Conservation (phyloP, 495 filamentous ascomycete species). For the Penicillium arizonense region DNA sequence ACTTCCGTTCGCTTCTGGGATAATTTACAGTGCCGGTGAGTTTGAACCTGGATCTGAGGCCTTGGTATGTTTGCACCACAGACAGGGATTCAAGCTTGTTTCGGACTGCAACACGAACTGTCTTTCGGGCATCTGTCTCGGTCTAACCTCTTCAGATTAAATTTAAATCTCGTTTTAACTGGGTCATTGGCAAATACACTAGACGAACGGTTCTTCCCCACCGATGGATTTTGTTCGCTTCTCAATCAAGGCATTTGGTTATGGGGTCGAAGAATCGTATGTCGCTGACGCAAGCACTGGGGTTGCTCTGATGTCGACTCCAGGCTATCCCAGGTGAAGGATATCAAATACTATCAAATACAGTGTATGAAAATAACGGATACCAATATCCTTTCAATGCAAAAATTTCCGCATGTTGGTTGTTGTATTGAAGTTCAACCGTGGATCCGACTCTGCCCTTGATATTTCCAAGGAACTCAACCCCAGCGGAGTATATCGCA, state of each 20-base stretch:
- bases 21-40: too few relatives aligned
- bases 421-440: background rate
- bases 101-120: background rate
- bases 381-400: background rate
- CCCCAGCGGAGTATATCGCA: conserved; percentile 12
- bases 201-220: background rate
- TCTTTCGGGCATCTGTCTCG: background rate
- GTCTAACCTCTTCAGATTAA: conserved; percentile 2
- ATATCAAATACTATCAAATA: background rate
- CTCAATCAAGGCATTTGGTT: background rate
- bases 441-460: conserved; percentile 2
- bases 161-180: background rate
- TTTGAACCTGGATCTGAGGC: too few relatives aligned
- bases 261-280: background rate
- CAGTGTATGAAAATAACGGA: background rate
- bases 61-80: background rate
- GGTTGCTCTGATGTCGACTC: too few relatives aligned
- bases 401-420: background rate
- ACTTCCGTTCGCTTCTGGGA: background rate
- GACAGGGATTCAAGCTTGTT: conserved; percentile 5
- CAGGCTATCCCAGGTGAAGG: too few relatives aligned
- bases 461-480: background rate
- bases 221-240: background rate
- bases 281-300: background rate
- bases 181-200: background rate